Evolutionary conservation across 2,329 filamentous ascomycete species (phyloP).

Genomic region (Shiraia sp.): DNA sequence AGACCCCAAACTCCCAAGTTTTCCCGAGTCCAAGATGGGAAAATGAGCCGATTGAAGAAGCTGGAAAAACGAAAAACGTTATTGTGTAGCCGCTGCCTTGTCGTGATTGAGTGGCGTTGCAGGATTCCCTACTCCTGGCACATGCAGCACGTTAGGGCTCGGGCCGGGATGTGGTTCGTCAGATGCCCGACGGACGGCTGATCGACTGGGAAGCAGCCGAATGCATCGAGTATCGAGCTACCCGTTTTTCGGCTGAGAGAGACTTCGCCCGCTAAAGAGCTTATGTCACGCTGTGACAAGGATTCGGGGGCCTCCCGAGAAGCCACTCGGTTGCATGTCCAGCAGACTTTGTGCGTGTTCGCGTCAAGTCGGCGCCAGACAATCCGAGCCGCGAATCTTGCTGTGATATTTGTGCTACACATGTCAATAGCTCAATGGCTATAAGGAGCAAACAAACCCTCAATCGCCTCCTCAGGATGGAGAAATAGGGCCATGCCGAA

Average conservation of each 20-base stretch:
- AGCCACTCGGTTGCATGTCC: constrained; percentile 15
- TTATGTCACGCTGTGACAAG: constrained; percentile 8
- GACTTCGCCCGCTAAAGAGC: constrained; percentile 8
- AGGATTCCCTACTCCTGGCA: constrained; percentile 18
- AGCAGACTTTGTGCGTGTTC: constrained; percentile 8
- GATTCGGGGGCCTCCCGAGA: no score
- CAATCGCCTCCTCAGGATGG: constrained; percentile 15
- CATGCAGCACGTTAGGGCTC: constrained; percentile 29
- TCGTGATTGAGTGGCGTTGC: constrained; percentile 7
- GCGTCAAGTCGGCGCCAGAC: constrained; percentile 10
- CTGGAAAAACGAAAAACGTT: constrained; percentile 13
- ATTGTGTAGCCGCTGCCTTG: constrained; percentile 4
- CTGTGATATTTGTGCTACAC: constrained; percentile 33
- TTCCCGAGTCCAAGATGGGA: no score
- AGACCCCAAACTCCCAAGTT: no score
- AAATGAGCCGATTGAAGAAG: constrained; percentile 2
- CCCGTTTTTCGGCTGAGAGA: constrained; percentile 22
- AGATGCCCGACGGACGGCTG: constrained; percentile 32
- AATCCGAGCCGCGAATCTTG: constrained; percentile 10
- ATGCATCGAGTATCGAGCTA: constrained; percentile 19
- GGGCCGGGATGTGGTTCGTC: constrained; percentile 31
- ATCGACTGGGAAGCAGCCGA: constrained; percentile 31
- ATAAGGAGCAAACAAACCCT: constrained; percentile 29
- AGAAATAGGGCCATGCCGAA: constrained; percentile 26
- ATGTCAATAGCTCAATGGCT: constrained; percentile 16